These are phyloP conservation scores for Arthrobotrys conoides DNA, from an alignment of 2,329 filamentous ascomycete genomes.

Conservation along the genomic window DNA sequence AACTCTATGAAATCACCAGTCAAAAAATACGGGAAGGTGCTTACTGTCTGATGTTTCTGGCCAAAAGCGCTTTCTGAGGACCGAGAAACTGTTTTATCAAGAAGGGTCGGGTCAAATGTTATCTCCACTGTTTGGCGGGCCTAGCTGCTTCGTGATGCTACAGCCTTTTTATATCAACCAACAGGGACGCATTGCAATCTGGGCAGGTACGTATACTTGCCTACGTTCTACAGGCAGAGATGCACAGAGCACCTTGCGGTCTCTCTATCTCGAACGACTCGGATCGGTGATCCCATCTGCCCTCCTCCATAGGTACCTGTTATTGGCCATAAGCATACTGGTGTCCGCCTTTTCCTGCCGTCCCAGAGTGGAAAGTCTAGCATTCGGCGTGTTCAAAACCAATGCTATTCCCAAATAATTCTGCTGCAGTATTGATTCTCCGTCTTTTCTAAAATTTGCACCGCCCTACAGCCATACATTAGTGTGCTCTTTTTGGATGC, in stretches of 20 bases:
- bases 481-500: slow-evolving; percentile 40
- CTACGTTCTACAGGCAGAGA: slow-evolving; percentile 33
- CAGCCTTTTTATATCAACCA: slow-evolving; percentile 49
- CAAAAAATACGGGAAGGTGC: slow-evolving; percentile 12
- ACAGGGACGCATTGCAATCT: slow-evolving; percentile 36
- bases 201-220: slow-evolving; percentile 19
- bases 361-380: slow-evolving; percentile 47
- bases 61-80: slow-evolving; percentile 42
- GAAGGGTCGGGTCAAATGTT: slow-evolving; percentile 17
- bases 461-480: slow-evolving; percentile 43
- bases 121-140: slow-evolving; percentile 45
- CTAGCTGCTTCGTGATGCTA: slow-evolving; percentile 37
- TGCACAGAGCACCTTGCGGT: slow-evolving; percentile 12
- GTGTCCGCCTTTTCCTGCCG: slow-evolving; percentile 24
- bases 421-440: slow-evolving; percentile 37
- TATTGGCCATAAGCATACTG: neutral
- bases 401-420: slow-evolving; percentile 46
- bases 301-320: slow-evolving; percentile 2
- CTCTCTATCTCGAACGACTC: slow-evolving; percentile 58
- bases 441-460: slow-evolving; percentile 56
- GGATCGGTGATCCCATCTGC: slow-evolving; percentile 18
- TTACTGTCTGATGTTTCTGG: slow-evolving; percentile 16
- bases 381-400: slow-evolving; percentile 50
- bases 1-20: slow-evolving; percentile 33
- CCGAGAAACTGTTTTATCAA: slow-evolving; percentile 44